Evolutionary conservation across 1,284 basidiomycete species (phyloP), one percentile per base, ranked within the genome.

Genomic region (Apiotrichum siamense): DNA sequence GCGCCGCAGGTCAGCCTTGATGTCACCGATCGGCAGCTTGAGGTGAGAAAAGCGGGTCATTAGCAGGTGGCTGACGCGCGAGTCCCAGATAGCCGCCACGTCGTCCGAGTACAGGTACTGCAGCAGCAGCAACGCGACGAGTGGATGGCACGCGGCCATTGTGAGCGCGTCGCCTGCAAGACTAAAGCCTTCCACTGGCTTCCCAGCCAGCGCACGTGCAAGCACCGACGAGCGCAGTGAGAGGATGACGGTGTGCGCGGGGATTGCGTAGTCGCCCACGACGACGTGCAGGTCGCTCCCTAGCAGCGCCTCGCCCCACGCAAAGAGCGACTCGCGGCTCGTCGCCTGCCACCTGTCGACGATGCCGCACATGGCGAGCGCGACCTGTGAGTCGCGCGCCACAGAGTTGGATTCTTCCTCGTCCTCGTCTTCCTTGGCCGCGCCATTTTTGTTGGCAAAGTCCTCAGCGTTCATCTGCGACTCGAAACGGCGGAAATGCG

Each of bases 81-180:
- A 77, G 64, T 97, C 92, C 89, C 91, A 96, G 7, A 94, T 67
- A 0, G 89, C 82, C 7, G 88, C 78, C 0, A 93, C 70, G 25
- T 85, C 80, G 68, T 97, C 93, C 3, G 87, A 82, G 74, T 97
- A 97, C 12, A 97, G 68, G 66, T 94, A 97, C 42, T 85, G 80
- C 17, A 96, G 69, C 7, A 97, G 76, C 23, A 97, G 79, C 10
- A 97, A 78, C 5, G 86, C 75, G 0, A 89, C 78, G 4, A 91
- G 74, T 0, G 69, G 70, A 45, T 70, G 65, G 31, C 60, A 63
- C 9, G 55, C 66, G 25, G 65, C 57, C 20, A 69, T 50, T 15
- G 38, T 25, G 40, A 49, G 26, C 9, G 5, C n/a, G 38, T 20
- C 11, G 1, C 29, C 21, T 12, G 20, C 27, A 0, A 36, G 29